Percentiles rank a stretch among this genome's conserved stretches.
These are phyloP conservation scores for Fusarium beomiforme DNA, from an alignment of 2,329 filamentous ascomycete genomes.

Conservation along the genomic window DNA sequence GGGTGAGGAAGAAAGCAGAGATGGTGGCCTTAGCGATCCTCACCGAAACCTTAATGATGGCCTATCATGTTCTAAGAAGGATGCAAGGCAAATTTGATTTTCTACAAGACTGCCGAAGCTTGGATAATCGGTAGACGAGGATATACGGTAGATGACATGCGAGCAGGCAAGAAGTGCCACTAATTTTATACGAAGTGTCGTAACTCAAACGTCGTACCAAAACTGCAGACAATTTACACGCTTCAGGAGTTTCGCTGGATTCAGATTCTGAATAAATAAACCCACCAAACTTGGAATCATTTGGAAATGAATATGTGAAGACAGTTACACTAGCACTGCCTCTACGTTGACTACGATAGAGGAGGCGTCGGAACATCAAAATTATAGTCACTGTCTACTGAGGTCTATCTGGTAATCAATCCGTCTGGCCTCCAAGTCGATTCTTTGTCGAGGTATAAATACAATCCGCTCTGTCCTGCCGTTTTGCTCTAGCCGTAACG, in stretches of 20 bases:
- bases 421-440: neutral
- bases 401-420: constrained; percentile 15
- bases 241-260: neutral
- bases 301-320: neutral
- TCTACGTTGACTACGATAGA: neutral
- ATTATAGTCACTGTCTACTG: neutral
- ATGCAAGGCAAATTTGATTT: constrained; percentile 44
- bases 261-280: neutral
- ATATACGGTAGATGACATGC: neutral
- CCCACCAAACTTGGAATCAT: neutral
- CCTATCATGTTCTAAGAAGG: constrained; percentile 41
- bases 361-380: neutral
- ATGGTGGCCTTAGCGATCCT: constrained; percentile 30
- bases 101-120: constrained; percentile 31
- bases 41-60: constrained; percentile 35
- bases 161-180: neutral
- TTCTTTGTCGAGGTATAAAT: constrained; percentile 1
- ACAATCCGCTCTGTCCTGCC: constrained; percentile 3
- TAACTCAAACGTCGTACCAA: neutral
- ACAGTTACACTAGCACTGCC: neutral
- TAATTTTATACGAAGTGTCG: neutral
- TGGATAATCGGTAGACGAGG: constrained; percentile 26
- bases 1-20: constrained; percentile 21
- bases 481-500: constrained; percentile 16
- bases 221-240: neutral